Evolutionary conservation across 2,329 filamentous ascomycete species (phyloP).

Genomic region (Aspergillus hortae): DNA sequence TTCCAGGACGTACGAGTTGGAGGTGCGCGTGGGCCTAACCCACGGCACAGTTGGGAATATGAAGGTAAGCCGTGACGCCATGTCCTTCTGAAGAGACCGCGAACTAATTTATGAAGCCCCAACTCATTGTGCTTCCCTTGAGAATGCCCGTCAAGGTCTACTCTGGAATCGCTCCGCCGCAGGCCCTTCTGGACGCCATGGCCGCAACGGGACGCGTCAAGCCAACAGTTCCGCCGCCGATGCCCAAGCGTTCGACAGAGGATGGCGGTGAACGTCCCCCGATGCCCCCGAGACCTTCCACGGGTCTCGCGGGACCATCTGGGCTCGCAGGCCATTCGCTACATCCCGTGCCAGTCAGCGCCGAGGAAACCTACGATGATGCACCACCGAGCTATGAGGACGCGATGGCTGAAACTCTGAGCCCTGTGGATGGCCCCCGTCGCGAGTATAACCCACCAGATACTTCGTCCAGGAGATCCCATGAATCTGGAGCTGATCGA

Average conservation of each 20-base stretch:
- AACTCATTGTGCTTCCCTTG: constrained; percentile 74
- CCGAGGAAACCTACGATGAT: constrained; percentile 52
- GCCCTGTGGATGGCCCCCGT: constrained; percentile 68
- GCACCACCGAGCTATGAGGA: constrained; percentile 96
- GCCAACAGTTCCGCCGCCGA: constrained; percentile 16
- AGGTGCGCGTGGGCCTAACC: constrained; percentile 73
- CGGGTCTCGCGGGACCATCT: neutral
- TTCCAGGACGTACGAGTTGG: constrained; percentile 74
- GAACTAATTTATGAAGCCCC: constrained; percentile 45
- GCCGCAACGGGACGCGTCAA: constrained; percentile 28
- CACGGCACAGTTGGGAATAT: constrained; percentile 61
- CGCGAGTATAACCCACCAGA: constrained; percentile 47
- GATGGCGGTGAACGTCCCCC: constrained; percentile 29
- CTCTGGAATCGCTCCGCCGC: constrained; percentile 81
- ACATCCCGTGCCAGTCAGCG: constrained; percentile 20
- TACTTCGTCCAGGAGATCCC: constrained; percentile 25
- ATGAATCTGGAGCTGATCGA: constrained; percentile 36
- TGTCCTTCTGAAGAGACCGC: neutral
- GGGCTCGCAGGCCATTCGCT: neutral
- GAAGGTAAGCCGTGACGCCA: constrained; percentile 36
- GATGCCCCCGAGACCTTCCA: constrained; percentile 37
- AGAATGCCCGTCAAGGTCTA: constrained; percentile 76
- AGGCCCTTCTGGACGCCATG: constrained; percentile 68
- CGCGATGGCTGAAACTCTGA: constrained; percentile 75
- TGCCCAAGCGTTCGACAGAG: constrained; percentile 22